Evolutionary conservation across 352 stramenopile genomes (phyloP).

Genomic region (Lagenidium sp.): DNA sequence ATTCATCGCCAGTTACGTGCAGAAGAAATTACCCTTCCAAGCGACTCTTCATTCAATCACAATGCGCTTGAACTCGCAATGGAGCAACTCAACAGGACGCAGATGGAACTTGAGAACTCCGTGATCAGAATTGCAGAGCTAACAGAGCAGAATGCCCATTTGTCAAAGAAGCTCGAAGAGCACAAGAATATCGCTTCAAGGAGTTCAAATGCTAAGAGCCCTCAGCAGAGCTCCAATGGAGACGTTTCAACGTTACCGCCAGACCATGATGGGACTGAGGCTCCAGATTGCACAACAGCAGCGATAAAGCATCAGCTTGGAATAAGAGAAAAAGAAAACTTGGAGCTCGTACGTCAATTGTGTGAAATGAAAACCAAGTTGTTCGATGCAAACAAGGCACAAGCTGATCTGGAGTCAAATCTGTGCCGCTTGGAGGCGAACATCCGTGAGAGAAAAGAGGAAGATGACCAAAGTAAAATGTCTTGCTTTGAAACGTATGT

Average conservation of each 20-base stretch:
- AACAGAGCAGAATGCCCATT: slow-evolving; percentile 19
- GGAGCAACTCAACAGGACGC: slow-evolving; percentile 1
- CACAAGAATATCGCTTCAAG: slow-evolving; percentile 13
- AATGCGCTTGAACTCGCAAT: not conserved
- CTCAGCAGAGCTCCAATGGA: too few relatives aligned
- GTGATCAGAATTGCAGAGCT: slow-evolving; percentile 14
- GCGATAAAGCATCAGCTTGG: slow-evolving; percentile 17
- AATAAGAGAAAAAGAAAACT: slow-evolving; percentile 29
- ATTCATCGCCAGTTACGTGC: too few relatives aligned
- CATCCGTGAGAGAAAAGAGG: too few relatives aligned
- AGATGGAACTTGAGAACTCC: slow-evolving; percentile 8
- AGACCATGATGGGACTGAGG: not conserved
- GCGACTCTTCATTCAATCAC: not conserved
- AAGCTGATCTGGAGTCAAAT: too few relatives aligned
- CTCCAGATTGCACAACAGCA: slow-evolving; percentile 2
- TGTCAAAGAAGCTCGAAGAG: slow-evolving; percentile 13
- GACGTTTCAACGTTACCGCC: slow-evolving; percentile 3
- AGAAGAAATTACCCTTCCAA: too few relatives aligned
- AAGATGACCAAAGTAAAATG: too few relatives aligned
- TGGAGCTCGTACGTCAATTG: slow-evolving; percentile 31
- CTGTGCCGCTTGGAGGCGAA: too few relatives aligned
- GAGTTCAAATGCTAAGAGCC: too few relatives aligned
- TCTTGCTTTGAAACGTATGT: too few relatives aligned
- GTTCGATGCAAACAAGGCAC: too few relatives aligned
- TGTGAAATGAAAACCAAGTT: slow-evolving; percentile 25